Evolutionary conservation across 306 rosid species (phyloP), one percentile per base, ranked within the genome.

Genomic region (Rosa multiflora): DNA sequence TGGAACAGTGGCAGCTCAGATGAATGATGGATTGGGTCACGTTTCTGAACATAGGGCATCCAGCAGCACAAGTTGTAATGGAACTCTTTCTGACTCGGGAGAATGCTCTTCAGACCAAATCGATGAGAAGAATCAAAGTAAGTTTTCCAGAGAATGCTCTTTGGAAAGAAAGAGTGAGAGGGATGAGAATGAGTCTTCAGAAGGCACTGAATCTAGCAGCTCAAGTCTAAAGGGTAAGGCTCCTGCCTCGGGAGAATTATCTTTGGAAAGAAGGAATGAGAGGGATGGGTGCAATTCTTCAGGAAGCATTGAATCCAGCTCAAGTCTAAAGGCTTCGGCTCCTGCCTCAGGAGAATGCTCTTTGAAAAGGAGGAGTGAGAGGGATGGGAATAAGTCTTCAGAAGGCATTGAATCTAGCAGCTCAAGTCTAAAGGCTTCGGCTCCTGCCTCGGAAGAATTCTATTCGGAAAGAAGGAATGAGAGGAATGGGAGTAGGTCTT

Each of bases 1-100:
- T 80, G 85, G 81, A 81, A 78, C 67, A 12, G 85, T 73, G 76
- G 79, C 88, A 78, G 81, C 82, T 80, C 84, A 59, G 79, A 71
- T 46, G 70, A 80, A 68, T 13, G 74, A 68, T 13, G 76, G 74
- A 81, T 70, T 59, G 32, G 64, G 81, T 35, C 72, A 3, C 18
- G 89, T 49, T 62, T 79, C 82, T 72, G 85, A 77, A 62, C 85
- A 73, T 72, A 73, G 79, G 62, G 84, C 83, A 48, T 21, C 23
- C 35, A 51, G 72, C 78, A 69, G 72, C 18, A 70, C 87, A 75
- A 61, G 80, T 76, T 76, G 59, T 37, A 77, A 83, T 71, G 89
- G 67, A 64, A 76, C 63, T 78, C 55, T 69, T 85, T 81, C 88
- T 53, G 79, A 88, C 80, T 79, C 83, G 0, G 85, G 86, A 32